phyloP scores from a whole-genome alignment of 2,329 filamentous ascomycete species.

The Trichophyton equinum region DNA sequence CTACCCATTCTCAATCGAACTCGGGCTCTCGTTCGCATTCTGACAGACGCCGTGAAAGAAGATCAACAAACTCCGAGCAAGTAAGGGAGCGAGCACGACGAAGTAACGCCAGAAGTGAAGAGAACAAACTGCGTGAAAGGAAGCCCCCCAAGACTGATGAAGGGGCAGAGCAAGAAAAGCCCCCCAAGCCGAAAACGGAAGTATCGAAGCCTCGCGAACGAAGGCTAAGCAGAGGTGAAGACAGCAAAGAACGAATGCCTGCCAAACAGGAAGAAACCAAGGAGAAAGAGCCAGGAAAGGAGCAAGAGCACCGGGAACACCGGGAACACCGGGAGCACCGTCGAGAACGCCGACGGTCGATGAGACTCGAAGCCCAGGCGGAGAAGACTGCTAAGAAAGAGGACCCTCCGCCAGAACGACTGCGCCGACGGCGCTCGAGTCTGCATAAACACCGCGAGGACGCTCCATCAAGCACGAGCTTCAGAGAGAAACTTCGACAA shows the following conservation, averaged over 20 bases:
- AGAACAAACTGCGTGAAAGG: background rate
- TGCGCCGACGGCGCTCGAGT: background rate
- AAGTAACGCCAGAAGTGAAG: background rate
- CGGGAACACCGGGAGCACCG: background rate
- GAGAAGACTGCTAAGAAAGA: background rate
- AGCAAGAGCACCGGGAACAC: background rate
- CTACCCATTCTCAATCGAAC: constrained; percentile 20
- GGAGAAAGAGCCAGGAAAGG: background rate
- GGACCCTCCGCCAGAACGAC: background rate
- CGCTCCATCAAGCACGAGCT: background rate
- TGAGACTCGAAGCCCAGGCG: background rate
- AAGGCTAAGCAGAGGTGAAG: background rate
- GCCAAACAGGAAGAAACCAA: background rate
- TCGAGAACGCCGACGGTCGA: constrained; percentile 1
- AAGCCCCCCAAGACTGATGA: background rate
- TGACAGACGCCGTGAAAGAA: background rate
- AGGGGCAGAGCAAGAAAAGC: background rate
- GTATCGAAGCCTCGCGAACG: background rate
- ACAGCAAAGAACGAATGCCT: background rate
- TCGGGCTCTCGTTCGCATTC: constrained; percentile 9
- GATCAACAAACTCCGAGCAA: background rate
- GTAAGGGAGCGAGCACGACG: background rate
- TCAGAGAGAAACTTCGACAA: constrained; percentile 2
- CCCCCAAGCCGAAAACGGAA: background rate
- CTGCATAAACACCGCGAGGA: background rate